phyloP scores from a whole-genome alignment of 495 filamentous ascomycete genomes.

The Penicillium angulare region DNA sequence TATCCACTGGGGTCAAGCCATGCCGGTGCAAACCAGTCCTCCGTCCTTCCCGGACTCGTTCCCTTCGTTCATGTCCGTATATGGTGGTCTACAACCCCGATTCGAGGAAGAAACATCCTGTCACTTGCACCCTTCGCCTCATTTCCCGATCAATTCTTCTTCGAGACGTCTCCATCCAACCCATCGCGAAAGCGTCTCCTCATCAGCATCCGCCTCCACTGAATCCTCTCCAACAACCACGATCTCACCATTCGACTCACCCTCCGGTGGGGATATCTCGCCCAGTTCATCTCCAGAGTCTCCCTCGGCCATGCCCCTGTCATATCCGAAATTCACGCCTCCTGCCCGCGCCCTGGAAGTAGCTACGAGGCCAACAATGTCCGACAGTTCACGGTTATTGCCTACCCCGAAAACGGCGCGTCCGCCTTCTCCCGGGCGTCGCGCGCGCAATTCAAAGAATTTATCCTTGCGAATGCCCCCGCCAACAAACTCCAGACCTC shows the following conservation, averaged over 20 bases:
- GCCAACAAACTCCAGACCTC: slow-evolving; percentile 41
- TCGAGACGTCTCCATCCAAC: slow-evolving; percentile 29
- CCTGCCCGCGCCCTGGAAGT: slow-evolving; percentile 29
- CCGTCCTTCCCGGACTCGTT: slow-evolving; percentile 59
- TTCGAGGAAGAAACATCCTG: slow-evolving; percentile 30
- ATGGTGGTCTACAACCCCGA: slow-evolving; percentile 38
- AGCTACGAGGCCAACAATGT: slow-evolving; percentile 15
- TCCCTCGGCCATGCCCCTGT: slow-evolving; percentile 56
- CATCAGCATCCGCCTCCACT: slow-evolving; percentile 76
- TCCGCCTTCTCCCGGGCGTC: slow-evolving; percentile 61
- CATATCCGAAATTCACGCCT: slow-evolving; percentile 40
- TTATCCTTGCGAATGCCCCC: slow-evolving; percentile 82
- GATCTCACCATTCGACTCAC: slow-evolving; percentile 87
- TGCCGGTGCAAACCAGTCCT: slow-evolving; percentile 48
- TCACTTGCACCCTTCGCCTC: slow-evolving; percentile 27
- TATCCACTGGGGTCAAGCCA: no score
- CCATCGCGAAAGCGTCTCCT: slow-evolving; percentile 57
- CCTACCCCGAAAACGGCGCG: slow-evolving; percentile 41
- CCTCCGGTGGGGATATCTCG: slow-evolving; percentile 83
- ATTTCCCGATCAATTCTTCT: no score
- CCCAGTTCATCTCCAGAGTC: slow-evolving; percentile 92
- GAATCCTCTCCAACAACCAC: slow-evolving; percentile 96
- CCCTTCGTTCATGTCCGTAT: slow-evolving; percentile 72
- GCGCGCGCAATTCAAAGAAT: slow-evolving; percentile 88
- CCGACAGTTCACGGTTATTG: slow-evolving; percentile 25